Base-by-base conservation (phyloP, 2,329 filamentous ascomycete species). In the Fusarium citri region DNA sequence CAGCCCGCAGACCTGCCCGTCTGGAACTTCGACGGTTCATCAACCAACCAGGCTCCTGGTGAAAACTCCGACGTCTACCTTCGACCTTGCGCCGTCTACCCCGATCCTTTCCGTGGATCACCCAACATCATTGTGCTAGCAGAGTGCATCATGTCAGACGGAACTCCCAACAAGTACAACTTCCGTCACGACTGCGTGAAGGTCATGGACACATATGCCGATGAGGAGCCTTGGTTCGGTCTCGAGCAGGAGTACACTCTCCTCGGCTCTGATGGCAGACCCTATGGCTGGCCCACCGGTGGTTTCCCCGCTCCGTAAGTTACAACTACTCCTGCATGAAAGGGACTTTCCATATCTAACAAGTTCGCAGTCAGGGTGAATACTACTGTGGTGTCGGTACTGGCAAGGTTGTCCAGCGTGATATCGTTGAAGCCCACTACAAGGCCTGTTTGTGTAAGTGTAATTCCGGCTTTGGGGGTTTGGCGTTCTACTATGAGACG, bases 21-120 rank as follows among this genome's bases (percentile, higher is more conserved):
- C 70, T 86, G 84, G 84, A 86, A 86, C 81, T 86, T 86, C 58
- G 84, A 86, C 59, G 95, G 95, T 78, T 97, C 94, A 61, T 97
- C 94, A 16, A 98, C 94, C 74, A 91, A 88, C 74, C 95, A 98
- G 84, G 95, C 95, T 50, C 93, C 94, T 42, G 94, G 94, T 77
- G 92, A 97, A 83, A 96, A 98, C 89, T 97, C 94, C 49, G 95
- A 98, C 83, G 93, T 98, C 86, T 98, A 97, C 89, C 93, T 98
- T 76, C 92, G 93, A 79, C 94, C 94, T 64, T 89, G 92, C 69
- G 93, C 94, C 76, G 90, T 94, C 84, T 98, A 89, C 89, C 92
- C 94, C 75, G 94, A 97, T 72, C 95, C 95, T 66, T 95, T 98
- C 91, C 92, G 94, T 74, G 88, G 90, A 68, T 89, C 89, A 66